phyloP scores from a whole-genome alignment of 2,329 filamentous ascomycete species.

The Diplodia sapinea region DNA sequence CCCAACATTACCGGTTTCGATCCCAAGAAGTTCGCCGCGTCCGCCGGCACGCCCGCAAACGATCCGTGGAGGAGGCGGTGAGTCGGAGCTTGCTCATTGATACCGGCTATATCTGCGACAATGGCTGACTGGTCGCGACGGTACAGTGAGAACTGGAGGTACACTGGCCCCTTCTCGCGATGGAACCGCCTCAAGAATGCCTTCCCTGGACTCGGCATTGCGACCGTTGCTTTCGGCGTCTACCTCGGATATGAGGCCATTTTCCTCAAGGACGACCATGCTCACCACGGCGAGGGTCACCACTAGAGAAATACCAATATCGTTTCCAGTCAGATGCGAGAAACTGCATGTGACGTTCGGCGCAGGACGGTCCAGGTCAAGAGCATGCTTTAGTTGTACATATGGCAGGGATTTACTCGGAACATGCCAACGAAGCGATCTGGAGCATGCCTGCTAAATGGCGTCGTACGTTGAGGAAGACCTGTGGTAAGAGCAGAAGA shows the following conservation, averaged over 20 bases:
- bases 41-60: constrained; percentile 66
- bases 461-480: neutral
- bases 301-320: constrained; percentile 30
- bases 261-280: constrained; percentile 72
- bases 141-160: constrained; percentile 89
- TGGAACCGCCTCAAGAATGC: constrained; percentile 85
- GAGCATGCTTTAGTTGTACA: constrained; percentile 9
- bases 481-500: neutral
- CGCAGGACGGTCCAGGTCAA: neutral
- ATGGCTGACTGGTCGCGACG: constrained; percentile 13
- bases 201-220: constrained; percentile 92
- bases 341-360: constrained; percentile 7
- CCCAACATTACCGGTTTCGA: constrained; percentile 92
- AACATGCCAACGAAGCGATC: neutral
- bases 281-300: constrained; percentile 40
- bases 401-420: neutral
- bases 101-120: neutral
- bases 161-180: constrained; percentile 84
- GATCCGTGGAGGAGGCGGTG: constrained; percentile 70
- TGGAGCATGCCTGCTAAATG: neutral
- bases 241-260: constrained; percentile 92
- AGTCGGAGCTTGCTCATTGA: constrained; percentile 37
- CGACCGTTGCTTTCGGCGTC: constrained; percentile 84
- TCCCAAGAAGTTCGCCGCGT: constrained; percentile 76
- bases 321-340: neutral